Evolutionary conservation across 352 stramenopile genomes (phyloP).

Genomic region (Bremia lactucae): DNA sequence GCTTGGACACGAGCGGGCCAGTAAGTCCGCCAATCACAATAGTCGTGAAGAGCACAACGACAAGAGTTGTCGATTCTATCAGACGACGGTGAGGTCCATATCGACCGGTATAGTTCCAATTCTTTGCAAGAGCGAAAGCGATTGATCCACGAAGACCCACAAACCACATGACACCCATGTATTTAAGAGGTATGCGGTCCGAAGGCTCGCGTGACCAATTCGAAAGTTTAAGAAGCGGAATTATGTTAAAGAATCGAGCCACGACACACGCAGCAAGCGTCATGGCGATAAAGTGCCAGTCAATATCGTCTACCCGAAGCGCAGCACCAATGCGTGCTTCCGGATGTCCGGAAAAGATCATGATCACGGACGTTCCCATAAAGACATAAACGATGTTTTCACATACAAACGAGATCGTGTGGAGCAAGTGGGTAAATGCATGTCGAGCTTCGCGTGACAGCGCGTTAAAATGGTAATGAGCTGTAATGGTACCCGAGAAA

Average conservation of each 20-base stretch:
- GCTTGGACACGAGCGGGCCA: slow-evolving; percentile 42
- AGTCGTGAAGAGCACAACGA: slow-evolving; percentile 82
- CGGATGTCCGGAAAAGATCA: slow-evolving; percentile 64
- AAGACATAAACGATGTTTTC: slow-evolving; percentile 82
- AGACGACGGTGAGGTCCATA: slow-evolving; percentile 65
- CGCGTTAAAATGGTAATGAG: slow-evolving; percentile 81
- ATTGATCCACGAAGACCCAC: slow-evolving; percentile 88
- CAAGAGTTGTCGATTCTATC: slow-evolving; percentile 74
- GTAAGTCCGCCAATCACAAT: slow-evolving; percentile 73
- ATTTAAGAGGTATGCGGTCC: slow-evolving; percentile 53
- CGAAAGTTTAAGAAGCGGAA: slow-evolving; percentile 54
- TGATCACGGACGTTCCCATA: slow-evolving; percentile 77
- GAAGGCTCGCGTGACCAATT: slow-evolving; percentile 44
- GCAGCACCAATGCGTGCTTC: slow-evolving; percentile 35
- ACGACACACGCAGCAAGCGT: slow-evolving; percentile 56
- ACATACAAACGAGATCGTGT: slow-evolving; percentile 67
- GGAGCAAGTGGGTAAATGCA: slow-evolving; percentile 73
- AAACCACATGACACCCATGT: slow-evolving; percentile 87
- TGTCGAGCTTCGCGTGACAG: slow-evolving; percentile 69
- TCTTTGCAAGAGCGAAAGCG: slow-evolving; percentile 85
- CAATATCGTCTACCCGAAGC: slow-evolving; percentile 65
- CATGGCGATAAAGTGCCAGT: slow-evolving; percentile 67
- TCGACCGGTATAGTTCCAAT: slow-evolving; percentile 61
- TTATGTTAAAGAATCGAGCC: slow-evolving; percentile 68
- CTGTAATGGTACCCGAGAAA: slow-evolving; percentile 86